These are phyloP conservation scores for Triticum timopheevii DNA, from an alignment of 176 grass and related monocot genomes.

Conservation along the genomic window DNA sequence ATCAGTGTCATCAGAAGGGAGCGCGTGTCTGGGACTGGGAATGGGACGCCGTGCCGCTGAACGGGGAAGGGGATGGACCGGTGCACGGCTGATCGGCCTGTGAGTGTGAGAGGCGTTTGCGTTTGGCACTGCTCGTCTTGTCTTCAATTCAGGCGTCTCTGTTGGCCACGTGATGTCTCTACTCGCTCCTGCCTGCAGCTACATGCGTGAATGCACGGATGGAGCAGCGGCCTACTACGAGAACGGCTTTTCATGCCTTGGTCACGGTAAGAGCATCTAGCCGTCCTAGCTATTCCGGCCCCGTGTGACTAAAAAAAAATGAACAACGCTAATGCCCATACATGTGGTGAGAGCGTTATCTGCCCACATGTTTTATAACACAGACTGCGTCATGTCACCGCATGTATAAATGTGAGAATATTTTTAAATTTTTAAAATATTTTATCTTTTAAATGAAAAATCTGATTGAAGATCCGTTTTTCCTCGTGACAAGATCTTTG, in stretches of 20 bases:
- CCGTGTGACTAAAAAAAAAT: too few species aligned
- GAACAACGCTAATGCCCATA: too few species aligned
- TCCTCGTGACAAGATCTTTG: too few species aligned
- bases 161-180: constrained; percentile 32
- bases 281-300: too few species aligned
- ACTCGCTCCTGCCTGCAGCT: background rate
- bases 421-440: too few species aligned
- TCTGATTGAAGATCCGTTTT: too few species aligned
- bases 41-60: background rate
- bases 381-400: too few species aligned
- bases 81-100: background rate
- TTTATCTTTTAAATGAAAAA: too few species aligned
- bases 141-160: constrained; percentile 16
- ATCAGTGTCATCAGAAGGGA: background rate
- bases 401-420: too few species aligned
- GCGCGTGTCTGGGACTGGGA: background rate
- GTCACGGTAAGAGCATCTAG: background rate
- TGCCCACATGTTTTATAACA: too few species aligned
- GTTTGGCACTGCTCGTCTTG: constrained; percentile 12
- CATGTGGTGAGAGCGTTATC: too few species aligned
- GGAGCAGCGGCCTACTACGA: background rate
- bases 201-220: background rate
- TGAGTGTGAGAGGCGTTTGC: background rate
- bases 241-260: background rate
- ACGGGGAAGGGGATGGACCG: background rate